phyloP scores from a whole-genome alignment of 345 rosid species.

The Noccaea bulbosa region DNA sequence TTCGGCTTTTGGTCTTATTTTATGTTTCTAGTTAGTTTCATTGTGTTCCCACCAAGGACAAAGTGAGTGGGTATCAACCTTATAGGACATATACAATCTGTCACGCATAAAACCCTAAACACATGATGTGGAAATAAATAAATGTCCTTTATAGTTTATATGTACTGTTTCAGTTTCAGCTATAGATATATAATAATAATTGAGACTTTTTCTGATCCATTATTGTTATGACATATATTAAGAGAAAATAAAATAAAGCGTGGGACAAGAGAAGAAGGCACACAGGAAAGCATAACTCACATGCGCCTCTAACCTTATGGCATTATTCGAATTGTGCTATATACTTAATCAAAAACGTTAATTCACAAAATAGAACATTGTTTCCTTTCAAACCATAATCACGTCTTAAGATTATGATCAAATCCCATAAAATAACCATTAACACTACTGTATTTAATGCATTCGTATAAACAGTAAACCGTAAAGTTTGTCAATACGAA shows the following conservation, averaged over 20 bases:
- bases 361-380: background rate
- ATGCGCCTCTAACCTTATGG: conserved; percentile 24
- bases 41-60: conserved; percentile 30
- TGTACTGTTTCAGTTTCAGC: background rate
- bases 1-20: background rate
- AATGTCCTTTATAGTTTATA: conserved; percentile 23
- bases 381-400: conserved; percentile 2
- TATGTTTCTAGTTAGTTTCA: conserved; percentile 14
- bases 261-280: conserved; percentile 28
- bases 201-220: conserved; percentile 4
- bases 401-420: background rate
- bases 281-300: too few species aligned
- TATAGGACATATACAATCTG: conserved; percentile 25
- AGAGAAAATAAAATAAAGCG: conserved; percentile 7
- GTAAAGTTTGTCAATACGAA: background rate
- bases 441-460: background rate
- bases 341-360: background rate
- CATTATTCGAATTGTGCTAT: conserved; percentile 17
- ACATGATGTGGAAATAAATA: conserved; percentile 28
- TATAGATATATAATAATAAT: background rate
- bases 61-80: conserved; percentile 36
- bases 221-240: background rate
- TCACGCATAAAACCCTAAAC: conserved; percentile 29
- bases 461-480: conserved; percentile 1
- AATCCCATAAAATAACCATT: background rate